Percentiles rank a stretch among this genome's conserved stretches.
Evolutionary conservation across 75 land plant species (phyloP).

Genomic region (Cryptomeria japonica): DNA sequence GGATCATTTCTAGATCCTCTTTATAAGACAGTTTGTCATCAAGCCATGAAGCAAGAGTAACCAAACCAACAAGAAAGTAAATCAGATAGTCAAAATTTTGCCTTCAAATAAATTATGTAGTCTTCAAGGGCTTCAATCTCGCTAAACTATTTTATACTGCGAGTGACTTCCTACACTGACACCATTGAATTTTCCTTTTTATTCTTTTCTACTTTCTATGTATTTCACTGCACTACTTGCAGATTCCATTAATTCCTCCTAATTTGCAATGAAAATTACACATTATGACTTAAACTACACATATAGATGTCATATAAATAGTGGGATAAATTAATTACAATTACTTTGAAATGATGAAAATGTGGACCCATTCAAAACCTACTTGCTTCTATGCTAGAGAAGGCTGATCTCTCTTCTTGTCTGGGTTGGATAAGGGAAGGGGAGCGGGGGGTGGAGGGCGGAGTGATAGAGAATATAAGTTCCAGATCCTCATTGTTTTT

Average conservation of each 20-base stretch:
- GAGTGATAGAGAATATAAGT: too few relatives aligned
- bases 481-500: too few relatives aligned
- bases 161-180: neutral
- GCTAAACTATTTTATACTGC: neutral
- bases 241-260: neutral
- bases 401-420: too few relatives aligned
- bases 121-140: neutral
- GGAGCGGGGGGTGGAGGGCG: too few relatives aligned
- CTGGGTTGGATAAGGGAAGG: too few relatives aligned
- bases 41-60: neutral
- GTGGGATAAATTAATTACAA: too few relatives aligned
- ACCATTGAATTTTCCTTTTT: neutral
- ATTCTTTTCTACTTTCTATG: neutral
- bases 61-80: neutral
- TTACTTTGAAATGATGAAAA: too few relatives aligned
- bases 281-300: too few relatives aligned
- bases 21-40: neutral
- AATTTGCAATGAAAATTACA: too few relatives aligned
- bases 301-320: too few relatives aligned
- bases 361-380: too few relatives aligned
- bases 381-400: too few relatives aligned
- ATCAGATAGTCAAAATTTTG: neutral
- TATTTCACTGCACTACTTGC: neutral
- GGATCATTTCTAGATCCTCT: neutral
- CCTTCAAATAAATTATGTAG: neutral